These are phyloP conservation scores for Gossypium raimondii DNA, from an alignment of 345 rosid genomes.

Conservation along the genomic window DNA sequence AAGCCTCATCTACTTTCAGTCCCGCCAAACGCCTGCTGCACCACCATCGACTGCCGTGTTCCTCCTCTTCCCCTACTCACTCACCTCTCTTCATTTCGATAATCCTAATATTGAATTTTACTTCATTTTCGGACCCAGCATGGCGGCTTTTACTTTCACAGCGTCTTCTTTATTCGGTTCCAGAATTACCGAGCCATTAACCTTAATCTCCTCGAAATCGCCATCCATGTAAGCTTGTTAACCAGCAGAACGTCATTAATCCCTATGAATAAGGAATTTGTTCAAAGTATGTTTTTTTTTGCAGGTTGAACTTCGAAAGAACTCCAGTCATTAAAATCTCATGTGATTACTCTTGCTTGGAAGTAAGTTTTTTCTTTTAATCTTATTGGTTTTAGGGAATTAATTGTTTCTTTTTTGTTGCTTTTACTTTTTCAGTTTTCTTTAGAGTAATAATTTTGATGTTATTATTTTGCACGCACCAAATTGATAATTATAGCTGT, in stretches of 20 bases:
- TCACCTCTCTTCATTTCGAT: background rate
- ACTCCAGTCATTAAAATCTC: slow-evolving; percentile 23
- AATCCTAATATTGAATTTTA: background rate
- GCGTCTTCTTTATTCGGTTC: slow-evolving; percentile 14
- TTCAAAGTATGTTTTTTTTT: background rate
- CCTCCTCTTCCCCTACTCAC: slow-evolving; percentile 6
- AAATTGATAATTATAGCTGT: background rate
- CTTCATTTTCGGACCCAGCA: background rate
- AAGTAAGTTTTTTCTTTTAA: slow-evolving; percentile 37
- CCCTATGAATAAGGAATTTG: background rate
- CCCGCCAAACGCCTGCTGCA: background rate
- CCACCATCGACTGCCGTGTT: background rate
- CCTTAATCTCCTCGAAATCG: slow-evolving; percentile 17
- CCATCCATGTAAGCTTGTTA: slow-evolving; percentile 21
- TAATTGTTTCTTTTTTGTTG: background rate
- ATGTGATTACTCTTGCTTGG: slow-evolving; percentile 66
- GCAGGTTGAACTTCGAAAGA: slow-evolving; percentile 32
- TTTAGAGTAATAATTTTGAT: background rate
- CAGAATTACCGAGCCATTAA: slow-evolving; percentile 3
- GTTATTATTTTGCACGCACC: too few relatives aligned
- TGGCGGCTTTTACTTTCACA: slow-evolving; percentile 21
- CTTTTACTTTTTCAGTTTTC: background rate
- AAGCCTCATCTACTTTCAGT: background rate
- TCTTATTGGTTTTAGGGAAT: background rate
- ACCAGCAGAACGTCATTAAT: background rate